Percentiles rank a stretch among this genome's conserved stretches.
Conservation (phyloP, 345 rosid species). For the Populus alba region DNA sequence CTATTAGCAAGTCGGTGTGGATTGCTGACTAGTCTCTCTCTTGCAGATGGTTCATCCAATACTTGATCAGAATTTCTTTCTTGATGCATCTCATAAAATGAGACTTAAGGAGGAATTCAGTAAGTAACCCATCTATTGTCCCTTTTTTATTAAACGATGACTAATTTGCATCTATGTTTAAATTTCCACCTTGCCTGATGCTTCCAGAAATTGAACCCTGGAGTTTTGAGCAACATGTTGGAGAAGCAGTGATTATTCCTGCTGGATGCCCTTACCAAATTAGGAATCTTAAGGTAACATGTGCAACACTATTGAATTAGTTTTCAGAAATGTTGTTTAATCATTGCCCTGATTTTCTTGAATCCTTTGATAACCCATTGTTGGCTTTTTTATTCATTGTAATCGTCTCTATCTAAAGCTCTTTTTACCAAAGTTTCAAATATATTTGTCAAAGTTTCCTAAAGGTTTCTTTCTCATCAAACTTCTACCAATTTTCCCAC, state of each 20-base stretch:
- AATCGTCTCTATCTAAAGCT: neutral
- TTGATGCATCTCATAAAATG: constrained; percentile 64
- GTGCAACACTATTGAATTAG: neutral
- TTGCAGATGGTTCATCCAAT: constrained; percentile 77
- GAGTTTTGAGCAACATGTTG: constrained; percentile 87
- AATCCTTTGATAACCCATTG: neutral
- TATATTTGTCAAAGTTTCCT: neutral
- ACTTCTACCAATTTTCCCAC: neutral
- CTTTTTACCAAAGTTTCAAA: neutral
- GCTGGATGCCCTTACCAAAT: constrained; percentile 94
- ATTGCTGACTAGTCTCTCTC: constrained; percentile 16
- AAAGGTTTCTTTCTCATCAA: neutral
- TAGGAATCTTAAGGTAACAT: constrained; percentile 69
- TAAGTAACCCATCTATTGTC: constrained; percentile 31
- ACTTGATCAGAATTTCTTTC: constrained; percentile 79
- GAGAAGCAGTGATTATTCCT: constrained; percentile 91
- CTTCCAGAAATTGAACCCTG: constrained; percentile 83
- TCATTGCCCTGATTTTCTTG: neutral
- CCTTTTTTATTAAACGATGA: neutral
- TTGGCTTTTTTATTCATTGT: neutral
- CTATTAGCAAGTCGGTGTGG: constrained; percentile 2
- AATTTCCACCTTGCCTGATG: constrained; percentile 5
- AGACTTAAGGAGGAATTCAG: constrained; percentile 87
- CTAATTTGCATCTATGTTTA: neutral
- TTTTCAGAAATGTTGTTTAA: neutral